Percentiles rank a stretch among this genome's conserved stretches.
phyloP scores from a whole-genome alignment of 2,329 filamentous ascomycete species.

The Beauveria scarabaeidicola region DNA sequence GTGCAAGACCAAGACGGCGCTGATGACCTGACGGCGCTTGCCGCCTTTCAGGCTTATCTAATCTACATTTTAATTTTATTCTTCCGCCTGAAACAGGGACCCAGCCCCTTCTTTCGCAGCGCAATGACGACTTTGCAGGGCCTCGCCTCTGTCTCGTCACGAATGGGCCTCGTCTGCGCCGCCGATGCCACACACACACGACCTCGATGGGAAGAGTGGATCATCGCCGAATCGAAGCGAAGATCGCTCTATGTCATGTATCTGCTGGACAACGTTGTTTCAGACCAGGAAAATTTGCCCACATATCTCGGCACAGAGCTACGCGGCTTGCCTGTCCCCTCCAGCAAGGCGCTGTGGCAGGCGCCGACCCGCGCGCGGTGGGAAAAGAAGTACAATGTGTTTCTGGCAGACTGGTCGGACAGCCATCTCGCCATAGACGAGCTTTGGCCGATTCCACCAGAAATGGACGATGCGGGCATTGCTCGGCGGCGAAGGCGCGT shows the following conservation, averaged over 20 bases:
- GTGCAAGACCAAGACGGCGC: not conserved
- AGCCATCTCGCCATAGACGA: slow-evolving; percentile 38
- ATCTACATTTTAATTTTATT: slow-evolving; percentile 43
- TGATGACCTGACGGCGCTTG: slow-evolving; percentile 21
- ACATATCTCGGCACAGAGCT: slow-evolving; percentile 43
- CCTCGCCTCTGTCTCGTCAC: slow-evolving; percentile 32
- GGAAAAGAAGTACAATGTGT: slow-evolving; percentile 33
- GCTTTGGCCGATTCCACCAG: slow-evolving; percentile 35
- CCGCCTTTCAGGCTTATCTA: slow-evolving; percentile 44
- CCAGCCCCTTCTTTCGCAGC: slow-evolving; percentile 27
- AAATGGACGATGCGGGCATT: slow-evolving; percentile 23
- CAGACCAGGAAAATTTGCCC: slow-evolving; percentile 32
- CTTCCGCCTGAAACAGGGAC: slow-evolving; percentile 26
- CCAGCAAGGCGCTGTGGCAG: slow-evolving; percentile 35
- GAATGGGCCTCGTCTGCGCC: slow-evolving; percentile 33
- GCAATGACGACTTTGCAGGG: slow-evolving; percentile 43
- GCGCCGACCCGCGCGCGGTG: slow-evolving; percentile 28
- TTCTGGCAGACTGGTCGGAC: slow-evolving; percentile 34
- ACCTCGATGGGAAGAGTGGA: slow-evolving; percentile 46
- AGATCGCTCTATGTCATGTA: slow-evolving; percentile 45
- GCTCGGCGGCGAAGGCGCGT: slow-evolving; percentile 28
- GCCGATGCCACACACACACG: slow-evolving; percentile 30
- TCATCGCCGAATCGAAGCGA: slow-evolving; percentile 43
- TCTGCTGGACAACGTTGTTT: slow-evolving; percentile 42
- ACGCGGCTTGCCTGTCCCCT: slow-evolving; percentile 32